A percentile compares a stretch with the other conserved stretches of the same genome.
Conservation (phyloP, 305 asterid species). For the Solanum aculeatissimum region DNA sequence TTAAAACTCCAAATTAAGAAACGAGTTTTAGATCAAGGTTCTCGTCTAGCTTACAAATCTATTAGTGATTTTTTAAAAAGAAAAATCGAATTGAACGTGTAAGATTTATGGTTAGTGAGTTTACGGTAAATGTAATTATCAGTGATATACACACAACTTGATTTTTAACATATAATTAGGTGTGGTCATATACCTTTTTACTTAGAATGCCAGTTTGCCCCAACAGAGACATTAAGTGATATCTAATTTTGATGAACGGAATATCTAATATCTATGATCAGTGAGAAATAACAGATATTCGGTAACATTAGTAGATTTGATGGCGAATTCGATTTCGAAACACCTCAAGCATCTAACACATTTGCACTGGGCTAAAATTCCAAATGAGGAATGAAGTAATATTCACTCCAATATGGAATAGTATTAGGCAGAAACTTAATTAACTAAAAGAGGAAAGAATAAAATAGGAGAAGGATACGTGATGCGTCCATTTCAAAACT, state of each 20-base stretch:
- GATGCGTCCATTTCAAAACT: not conserved
- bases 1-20: not conserved
- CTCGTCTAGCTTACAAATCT: not conserved
- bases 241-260: no score
- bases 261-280: not conserved
- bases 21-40: not conserved
- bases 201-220: no score
- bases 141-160: not conserved
- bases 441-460: not conserved
- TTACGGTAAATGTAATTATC: not conserved
- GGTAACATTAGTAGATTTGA: not conserved
- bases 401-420: not conserved
- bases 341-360: not conserved
- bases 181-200: not conserved
- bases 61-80: not conserved
- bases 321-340: not conserved
- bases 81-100: not conserved
- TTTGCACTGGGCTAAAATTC: not conserved
- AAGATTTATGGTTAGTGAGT: no score
- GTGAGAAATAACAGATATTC: not conserved
- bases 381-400: not conserved
- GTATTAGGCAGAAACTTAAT: not conserved
- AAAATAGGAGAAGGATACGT: not conserved
- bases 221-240: no score
- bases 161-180: not conserved